A percentile compares a stretch with the other conserved stretches of the same genome.
These are phyloP conservation scores for Solidago caesia DNA, from an alignment of 129 eudicot species.

Conservation along the genomic window DNA sequence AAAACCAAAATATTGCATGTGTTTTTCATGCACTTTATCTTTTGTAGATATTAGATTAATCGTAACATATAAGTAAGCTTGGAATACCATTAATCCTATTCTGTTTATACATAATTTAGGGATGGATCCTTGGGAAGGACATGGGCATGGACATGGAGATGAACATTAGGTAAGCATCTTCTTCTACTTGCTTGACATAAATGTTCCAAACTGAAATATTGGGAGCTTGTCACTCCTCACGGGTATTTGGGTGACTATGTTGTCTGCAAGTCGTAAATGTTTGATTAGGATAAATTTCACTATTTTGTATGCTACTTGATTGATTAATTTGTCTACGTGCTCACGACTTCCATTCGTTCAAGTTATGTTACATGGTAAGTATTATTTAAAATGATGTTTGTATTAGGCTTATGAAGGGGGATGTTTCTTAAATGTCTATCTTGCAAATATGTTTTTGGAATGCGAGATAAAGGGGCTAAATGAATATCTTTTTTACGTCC, in stretches of 20 bases:
- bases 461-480: too few species aligned
- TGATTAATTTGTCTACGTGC: not conserved
- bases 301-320: not conserved
- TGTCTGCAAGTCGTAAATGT: not conserved
- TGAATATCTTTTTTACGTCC: not conserved
- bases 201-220: not conserved
- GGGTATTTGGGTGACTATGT: not conserved
- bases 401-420: too few species aligned
- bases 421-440: too few species aligned
- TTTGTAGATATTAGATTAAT: not conserved
- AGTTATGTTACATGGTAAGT: too few species aligned
- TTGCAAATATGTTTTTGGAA: too few species aligned
- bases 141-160: constrained; percentile 62
- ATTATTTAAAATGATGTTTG: too few species aligned
- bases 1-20: not conserved
- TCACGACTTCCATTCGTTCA: too few species aligned
- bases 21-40: not conserved
- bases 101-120: constrained; percentile 34
- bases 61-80: not conserved
- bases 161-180: constrained; percentile 52
- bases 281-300: not conserved
- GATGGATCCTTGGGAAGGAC: constrained; percentile 91
- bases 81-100: not conserved
- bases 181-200: not conserved
- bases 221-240: not conserved